Percentiles rank a stretch among this genome's conserved stretches.
These are phyloP conservation scores for Salix dunnii DNA, from an alignment of 345 rosid species.

Conservation along the genomic window DNA sequence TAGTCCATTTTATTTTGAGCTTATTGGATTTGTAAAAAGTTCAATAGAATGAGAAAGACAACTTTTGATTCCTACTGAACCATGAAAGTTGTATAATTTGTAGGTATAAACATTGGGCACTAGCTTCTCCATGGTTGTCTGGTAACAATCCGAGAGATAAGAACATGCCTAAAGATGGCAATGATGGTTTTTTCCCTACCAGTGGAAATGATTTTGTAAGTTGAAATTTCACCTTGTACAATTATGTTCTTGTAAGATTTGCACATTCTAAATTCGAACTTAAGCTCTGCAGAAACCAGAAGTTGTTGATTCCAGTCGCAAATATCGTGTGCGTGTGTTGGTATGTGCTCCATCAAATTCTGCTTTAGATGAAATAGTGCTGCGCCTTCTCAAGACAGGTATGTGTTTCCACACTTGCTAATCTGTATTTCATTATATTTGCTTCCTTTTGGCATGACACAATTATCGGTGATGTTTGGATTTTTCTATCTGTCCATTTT, in stretches of 20 bases:
- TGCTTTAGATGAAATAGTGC: conserved; percentile 93
- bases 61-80: conserved; percentile 1
- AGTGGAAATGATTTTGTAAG: conserved; percentile 89
- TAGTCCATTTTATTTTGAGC: neutral
- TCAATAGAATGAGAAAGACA: neutral
- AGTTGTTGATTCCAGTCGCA: conserved; percentile 66
- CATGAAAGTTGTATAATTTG: conserved; percentile 16
- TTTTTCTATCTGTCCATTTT: neutral
- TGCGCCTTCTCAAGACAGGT: conserved; percentile 80
- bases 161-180: conserved; percentile 78
- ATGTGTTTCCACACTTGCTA: conserved; percentile 13
- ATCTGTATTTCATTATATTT: neutral
- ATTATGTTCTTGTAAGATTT: neutral
- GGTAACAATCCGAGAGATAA: conserved; percentile 79
- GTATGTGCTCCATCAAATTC: conserved; percentile 99
- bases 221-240: neutral
- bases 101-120: conserved; percentile 70
- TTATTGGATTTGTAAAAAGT: neutral
- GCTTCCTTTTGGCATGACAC: neutral
- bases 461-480: neutral
- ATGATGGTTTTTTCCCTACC: conserved; percentile 84
- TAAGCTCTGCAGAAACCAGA: conserved; percentile 68
- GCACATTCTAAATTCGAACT: conserved; percentile 13
- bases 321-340: conserved; percentile 70
- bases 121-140: conserved; percentile 83